Base-by-base conservation (phyloP, 768 basidiomycete genomes). In the Agaricus sinodeliciosus region DNA sequence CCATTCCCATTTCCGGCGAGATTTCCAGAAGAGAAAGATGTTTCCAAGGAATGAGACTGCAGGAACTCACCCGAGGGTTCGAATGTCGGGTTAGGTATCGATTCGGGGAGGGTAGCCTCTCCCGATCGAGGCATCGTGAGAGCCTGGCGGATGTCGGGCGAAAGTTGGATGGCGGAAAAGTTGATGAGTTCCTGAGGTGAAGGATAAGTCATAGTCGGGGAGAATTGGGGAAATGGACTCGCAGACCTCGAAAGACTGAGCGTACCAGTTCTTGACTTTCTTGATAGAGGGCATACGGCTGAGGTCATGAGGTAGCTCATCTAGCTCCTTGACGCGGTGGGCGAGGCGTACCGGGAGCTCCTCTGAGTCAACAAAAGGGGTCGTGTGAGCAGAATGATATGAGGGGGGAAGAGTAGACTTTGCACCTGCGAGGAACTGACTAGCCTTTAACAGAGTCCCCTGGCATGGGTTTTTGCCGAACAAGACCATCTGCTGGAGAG, bases 251-350 rank as follows among this genome's bases (percentile, higher is more conserved):
- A 99, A 98, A 13, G 90, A 92, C 73, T 98, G 92, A 0, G 95
- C 95, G 67, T 99, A 99, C 96, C 96, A 99, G 62, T 95, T 87
- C 73, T 94, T 94, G 55, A 99, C 90, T 65, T 90, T 94, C 54
- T 84, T 81, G 58, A 99, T 97, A 36, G 87, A 89, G 0, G 87
- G 83, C 95, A 96, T 96, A 43, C 80, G 80, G 60, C 84, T 85
- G 47, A 99, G 77, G 51, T 90, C 87, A 69, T 97, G 90, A 0
- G 96, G 96, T 3, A 99, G 78, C 59, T 90, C 84, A 59, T 97
- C 93, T 26, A 99, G 81, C 69, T 99, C 96, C 66, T 93, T 93
- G 18, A 95, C 94, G 26, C 96, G 81, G 66, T 99, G 96, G 0
- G 94, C 94, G 16, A 99, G 79, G 15, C 96, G 84, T 3, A 99